phyloP scores from a whole-genome alignment of 305 asterid species.

The Plantago coronopus region DNA sequence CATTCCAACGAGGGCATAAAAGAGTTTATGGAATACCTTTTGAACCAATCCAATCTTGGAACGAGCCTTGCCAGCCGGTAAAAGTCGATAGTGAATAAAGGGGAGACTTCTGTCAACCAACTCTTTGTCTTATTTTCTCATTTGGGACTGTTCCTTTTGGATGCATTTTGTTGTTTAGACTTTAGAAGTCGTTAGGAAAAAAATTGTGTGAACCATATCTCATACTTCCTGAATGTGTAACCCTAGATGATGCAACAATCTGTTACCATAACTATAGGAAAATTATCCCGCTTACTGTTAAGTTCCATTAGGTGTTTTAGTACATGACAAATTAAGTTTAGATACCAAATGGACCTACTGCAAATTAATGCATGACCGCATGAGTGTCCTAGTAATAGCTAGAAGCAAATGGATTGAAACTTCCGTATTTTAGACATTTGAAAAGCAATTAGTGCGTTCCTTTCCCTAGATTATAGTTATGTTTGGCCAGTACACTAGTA shows the following conservation, averaged over 20 bases:
- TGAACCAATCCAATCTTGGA: too few relatives aligned
- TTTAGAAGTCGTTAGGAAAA: slow-evolving; percentile 17
- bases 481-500: neutral
- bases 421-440: neutral
- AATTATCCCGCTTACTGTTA: neutral
- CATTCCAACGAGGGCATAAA: too few relatives aligned
- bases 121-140: too few relatives aligned
- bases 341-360: neutral
- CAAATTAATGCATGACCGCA: neutral
- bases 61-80: too few relatives aligned
- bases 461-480: slow-evolving; percentile 12
- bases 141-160: too few relatives aligned
- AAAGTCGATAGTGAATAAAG: too few relatives aligned
- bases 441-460: neutral
- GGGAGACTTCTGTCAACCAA: too few relatives aligned
- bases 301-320: neutral
- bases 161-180: slow-evolving; percentile 16
- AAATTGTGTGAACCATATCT: slow-evolving; percentile 6
- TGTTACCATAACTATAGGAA: slow-evolving; percentile 23
- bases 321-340: neutral
- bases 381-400: too few relatives aligned
- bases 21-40: too few relatives aligned
- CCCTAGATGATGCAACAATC: neutral
- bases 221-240: neutral
- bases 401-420: too few relatives aligned